Conservation (phyloP, 2,329 filamentous ascomycete genomes). For the Xylaria multiplex region DNA sequence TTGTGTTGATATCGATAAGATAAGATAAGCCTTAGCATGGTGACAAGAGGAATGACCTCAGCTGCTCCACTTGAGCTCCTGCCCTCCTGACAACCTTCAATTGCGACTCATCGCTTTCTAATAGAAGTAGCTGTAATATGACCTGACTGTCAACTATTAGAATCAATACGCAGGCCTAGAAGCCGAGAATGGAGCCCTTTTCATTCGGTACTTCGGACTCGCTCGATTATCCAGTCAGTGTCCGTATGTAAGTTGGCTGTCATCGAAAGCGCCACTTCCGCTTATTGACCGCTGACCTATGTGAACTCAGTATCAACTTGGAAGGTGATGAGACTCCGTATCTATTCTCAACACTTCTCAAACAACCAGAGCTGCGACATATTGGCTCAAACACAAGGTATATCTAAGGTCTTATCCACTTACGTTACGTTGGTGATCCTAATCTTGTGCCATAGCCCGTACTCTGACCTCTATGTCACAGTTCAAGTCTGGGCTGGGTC, state of each 20-base stretch:
- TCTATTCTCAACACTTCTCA: constrained; percentile 80
- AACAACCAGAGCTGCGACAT: constrained; percentile 82
- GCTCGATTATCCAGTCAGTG: constrained; percentile 76
- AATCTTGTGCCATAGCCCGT: constrained; percentile 61
- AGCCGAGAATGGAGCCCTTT: constrained; percentile 82
- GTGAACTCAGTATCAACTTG: constrained; percentile 56
- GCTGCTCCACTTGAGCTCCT: constrained; percentile 19
- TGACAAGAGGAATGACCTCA: constrained; percentile 21
- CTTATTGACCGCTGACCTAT: too few species aligned
- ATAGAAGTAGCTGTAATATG: constrained; percentile 8
- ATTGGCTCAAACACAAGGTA: constrained; percentile 86
- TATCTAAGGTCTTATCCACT: constrained; percentile 18
- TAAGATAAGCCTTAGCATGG: constrained; percentile 12
- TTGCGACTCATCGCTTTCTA: neutral
- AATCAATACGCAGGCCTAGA: constrained; percentile 26
- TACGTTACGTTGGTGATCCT: constrained; percentile 32
- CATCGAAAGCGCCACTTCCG: neutral
- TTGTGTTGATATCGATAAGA: neutral
- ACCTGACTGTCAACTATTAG: neutral
- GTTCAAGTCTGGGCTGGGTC: constrained; percentile 95
- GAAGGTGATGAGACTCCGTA: constrained; percentile 82
- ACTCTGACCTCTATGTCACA: constrained; percentile 92
- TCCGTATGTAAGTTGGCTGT: constrained; percentile 66
- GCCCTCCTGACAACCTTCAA: neutral
- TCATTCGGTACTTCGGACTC: constrained; percentile 92